phyloP scores from a whole-genome alignment of 495 filamentous ascomycete genomes.

The Cercophora newfieldiana region DNA sequence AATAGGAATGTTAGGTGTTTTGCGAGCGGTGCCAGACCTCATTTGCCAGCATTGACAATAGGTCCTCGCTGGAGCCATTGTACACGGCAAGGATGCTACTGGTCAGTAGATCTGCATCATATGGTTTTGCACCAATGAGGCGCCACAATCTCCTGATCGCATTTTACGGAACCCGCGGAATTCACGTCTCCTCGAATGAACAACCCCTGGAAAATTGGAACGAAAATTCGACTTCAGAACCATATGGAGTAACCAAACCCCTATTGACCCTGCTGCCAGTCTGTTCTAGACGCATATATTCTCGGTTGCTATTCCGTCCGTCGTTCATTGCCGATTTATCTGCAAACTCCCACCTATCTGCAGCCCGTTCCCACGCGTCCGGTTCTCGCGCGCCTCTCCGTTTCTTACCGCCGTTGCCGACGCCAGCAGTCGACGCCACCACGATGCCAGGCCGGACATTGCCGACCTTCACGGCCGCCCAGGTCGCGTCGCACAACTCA shows the following conservation, averaged over 20 bases:
- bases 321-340: background rate
- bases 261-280: background rate
- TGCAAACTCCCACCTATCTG: background rate
- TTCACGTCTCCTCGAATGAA: conserved; percentile 11
- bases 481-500: conserved; percentile 79
- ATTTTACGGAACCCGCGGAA: conserved; percentile 4
- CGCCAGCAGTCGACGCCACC: conserved; percentile 11
- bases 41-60: background rate
- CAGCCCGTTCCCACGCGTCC: background rate
- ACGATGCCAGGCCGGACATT: conserved; percentile 59
- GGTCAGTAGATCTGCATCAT: conserved; percentile 1
- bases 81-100: background rate
- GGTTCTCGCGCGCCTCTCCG: background rate
- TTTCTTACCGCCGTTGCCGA: background rate
- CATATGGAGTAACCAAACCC: background rate
- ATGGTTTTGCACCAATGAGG: conserved; percentile 14
- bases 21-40: background rate
- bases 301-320: background rate
- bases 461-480: conserved; percentile 73
- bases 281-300: background rate
- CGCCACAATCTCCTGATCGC: conserved; percentile 17
- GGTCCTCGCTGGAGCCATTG: background rate
- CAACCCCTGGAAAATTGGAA: conserved; percentile 11
- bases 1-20: background rate
- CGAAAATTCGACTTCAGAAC: conserved; percentile 1